Evolutionary conservation across 768 basidiomycete genomes (phyloP).

Genomic region (Tulasnella sp.): DNA sequence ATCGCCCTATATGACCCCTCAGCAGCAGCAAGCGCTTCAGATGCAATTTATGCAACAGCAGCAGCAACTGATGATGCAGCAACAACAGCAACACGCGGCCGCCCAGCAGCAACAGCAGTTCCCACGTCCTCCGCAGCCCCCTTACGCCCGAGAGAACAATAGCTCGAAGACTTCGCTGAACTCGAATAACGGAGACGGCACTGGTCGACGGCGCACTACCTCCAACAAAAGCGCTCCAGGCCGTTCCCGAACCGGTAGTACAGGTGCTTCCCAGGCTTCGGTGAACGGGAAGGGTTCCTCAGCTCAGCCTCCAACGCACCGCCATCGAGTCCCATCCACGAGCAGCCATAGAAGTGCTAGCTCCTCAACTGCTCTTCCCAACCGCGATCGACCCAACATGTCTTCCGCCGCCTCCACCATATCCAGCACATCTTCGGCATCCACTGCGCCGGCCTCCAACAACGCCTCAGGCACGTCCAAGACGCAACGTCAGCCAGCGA

Average conservation of each 20-base stretch:
- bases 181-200: constrained; percentile 42
- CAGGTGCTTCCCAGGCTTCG: not conserved
- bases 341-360: constrained; percentile 19
- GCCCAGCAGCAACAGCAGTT: constrained; percentile 25
- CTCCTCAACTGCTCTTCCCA: constrained; percentile 11
- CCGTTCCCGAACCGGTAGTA: constrained; percentile 4
- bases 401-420: constrained; percentile 33
- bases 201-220: constrained; percentile 57
- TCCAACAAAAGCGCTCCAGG: constrained; percentile 26
- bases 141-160: constrained; percentile 74
- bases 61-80: constrained; percentile 20
- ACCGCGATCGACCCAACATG: constrained; percentile 29
- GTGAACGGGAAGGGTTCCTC: constrained; percentile 17
- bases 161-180: constrained; percentile 74
- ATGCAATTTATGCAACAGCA: constrained; percentile 27
- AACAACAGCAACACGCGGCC: constrained; percentile 21
- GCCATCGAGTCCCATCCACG: constrained; percentile 29
- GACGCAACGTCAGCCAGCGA: constrained; percentile 34
- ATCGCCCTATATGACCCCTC: constrained; percentile 20
- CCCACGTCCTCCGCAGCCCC: constrained; percentile 42
- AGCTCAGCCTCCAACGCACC: constrained; percentile 24
- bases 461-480: constrained; percentile 31
- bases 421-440: constrained; percentile 37
- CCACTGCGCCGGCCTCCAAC: constrained; percentile 32
- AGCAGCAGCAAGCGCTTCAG: constrained; percentile 27